Conservation (phyloP, 331 rosid genomes). For the Pyracantha coccinea region DNA sequence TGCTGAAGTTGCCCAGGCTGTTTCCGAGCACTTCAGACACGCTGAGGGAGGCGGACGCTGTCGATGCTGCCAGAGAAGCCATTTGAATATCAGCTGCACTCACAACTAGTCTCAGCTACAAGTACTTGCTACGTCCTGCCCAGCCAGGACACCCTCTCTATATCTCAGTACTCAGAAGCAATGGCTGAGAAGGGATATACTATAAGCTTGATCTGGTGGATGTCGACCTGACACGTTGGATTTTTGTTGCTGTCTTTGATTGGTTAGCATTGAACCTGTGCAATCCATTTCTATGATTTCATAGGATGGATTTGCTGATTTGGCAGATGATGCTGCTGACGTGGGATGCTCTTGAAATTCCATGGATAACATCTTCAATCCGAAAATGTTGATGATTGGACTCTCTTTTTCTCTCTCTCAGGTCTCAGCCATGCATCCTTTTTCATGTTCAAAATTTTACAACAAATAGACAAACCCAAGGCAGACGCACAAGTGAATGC, state of each 20-base stretch:
- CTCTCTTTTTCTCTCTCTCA: not conserved
- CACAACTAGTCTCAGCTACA: not conserved
- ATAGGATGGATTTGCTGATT: conserved; percentile 41
- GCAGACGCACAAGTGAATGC: not conserved
- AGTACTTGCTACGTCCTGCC: not conserved
- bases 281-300: conserved; percentile 53
- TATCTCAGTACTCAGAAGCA: not conserved
- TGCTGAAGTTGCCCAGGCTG: conserved; percentile 49
- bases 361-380: conserved; percentile 72
- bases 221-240: conserved; percentile 66
- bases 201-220: conserved; percentile 76
- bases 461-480: not conserved
- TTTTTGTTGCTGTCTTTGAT: conserved; percentile 26
- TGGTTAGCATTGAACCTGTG: conserved; percentile 37
- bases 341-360: conserved; percentile 24
- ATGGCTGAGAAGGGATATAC: conserved; percentile 12
- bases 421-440: not conserved
- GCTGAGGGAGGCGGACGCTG: conserved; percentile 60
- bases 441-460: not conserved
- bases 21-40: conserved; percentile 87
- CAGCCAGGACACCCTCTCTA: not conserved
- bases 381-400: not conserved
- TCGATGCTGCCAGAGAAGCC: conserved; percentile 77
- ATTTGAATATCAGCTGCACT: conserved; percentile 23
- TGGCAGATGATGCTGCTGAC: conserved; percentile 54